A percentile compares a stretch with the other conserved stretches of the same genome.
phyloP scores from a whole-genome alignment of 257 asterid genomes.

The Solanum appendiculatum region DNA sequence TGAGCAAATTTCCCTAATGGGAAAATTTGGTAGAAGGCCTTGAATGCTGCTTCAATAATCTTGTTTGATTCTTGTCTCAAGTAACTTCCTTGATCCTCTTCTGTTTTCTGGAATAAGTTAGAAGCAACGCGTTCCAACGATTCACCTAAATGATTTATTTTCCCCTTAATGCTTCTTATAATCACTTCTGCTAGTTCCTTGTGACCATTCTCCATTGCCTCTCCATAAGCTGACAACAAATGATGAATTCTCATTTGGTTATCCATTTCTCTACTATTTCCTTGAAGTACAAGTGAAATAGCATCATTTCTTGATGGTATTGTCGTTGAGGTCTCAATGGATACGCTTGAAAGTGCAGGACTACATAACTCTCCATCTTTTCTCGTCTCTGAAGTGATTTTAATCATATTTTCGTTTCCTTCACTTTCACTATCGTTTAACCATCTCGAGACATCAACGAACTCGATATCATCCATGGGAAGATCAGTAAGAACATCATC shows the following conservation, averaged over 20 bases:
- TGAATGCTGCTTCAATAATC: constrained; percentile 39
- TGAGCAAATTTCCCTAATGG: constrained; percentile 30
- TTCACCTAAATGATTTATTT: constrained; percentile 36
- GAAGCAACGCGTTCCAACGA: constrained; percentile 47
- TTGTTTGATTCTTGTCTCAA: constrained; percentile 39
- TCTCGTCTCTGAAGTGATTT: constrained; percentile 2
- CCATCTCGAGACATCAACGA: constrained; percentile 27
- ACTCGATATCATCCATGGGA: constrained; percentile 9
- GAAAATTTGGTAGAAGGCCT: constrained; percentile 29
- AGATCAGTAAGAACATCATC: constrained; percentile 26
- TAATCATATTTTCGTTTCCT: constrained; percentile 14
- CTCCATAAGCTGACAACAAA: constrained; percentile 49
- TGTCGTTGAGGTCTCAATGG: constrained; percentile 10
- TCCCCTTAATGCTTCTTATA: constrained; percentile 27
- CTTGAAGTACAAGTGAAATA: constrained; percentile 13
- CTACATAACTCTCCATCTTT: constrained; percentile 21
- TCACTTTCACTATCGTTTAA: constrained; percentile 25
- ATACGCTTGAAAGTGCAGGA: constrained; percentile 24
- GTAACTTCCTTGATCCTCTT: constrained; percentile 28
- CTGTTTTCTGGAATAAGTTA: constrained; percentile 33
- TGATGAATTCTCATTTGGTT: constrained; percentile 29
- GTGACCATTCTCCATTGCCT: constrained; percentile 47
- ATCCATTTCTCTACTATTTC: constrained; percentile 22
- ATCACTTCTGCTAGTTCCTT: constrained; percentile 39
- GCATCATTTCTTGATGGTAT: neutral